A percentile compares a stretch with the other conserved stretches of the same genome.
Conservation (phyloP, 805 yeast species). For the Lipomyces kockii region DNA sequence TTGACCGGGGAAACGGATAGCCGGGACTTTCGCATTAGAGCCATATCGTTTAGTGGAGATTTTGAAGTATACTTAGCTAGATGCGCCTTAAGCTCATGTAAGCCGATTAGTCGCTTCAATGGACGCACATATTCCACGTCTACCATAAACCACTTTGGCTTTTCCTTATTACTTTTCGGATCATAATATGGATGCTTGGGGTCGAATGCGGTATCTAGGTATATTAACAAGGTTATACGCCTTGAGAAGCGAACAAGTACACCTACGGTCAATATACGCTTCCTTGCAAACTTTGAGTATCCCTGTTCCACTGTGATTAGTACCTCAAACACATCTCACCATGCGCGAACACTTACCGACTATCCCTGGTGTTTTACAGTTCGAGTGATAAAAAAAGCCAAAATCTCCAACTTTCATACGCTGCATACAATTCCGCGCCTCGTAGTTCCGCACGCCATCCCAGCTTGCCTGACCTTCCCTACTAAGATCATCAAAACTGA, state of each 20-base stretch:
- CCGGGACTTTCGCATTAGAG: constrained; percentile 55
- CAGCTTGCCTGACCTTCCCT: constrained; percentile 49
- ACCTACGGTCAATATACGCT: constrained; percentile 44
- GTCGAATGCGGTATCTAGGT: constrained; percentile 47
- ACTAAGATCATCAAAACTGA: constrained; percentile 53
- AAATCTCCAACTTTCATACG: constrained; percentile 55
- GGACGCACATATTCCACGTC: constrained; percentile 53
- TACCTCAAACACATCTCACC: neutral
- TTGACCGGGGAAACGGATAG: constrained; percentile 59
- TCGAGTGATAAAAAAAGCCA: constrained; percentile 60
- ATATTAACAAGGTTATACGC: neutral
- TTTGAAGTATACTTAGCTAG: constrained; percentile 3
- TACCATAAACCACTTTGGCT: constrained; percentile 64
- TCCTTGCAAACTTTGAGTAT: constrained; percentile 43
- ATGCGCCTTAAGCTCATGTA: constrained; percentile 49
- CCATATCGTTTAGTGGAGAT: constrained; percentile 48
- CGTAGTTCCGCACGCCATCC: constrained; percentile 66
- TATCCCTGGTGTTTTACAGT: constrained; percentile 59
- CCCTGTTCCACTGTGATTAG: constrained; percentile 43
- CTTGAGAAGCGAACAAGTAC: neutral
- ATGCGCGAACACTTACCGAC: constrained; percentile 41
- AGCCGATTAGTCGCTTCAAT: constrained; percentile 50
- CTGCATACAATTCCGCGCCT: constrained; percentile 58
- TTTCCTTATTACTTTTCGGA: constrained; percentile 49
- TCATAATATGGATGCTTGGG: constrained; percentile 54